These are phyloP conservation scores for Scedosporium aurantiacum DNA, from an alignment of 2,329 filamentous ascomycete species.

Conservation along the genomic window DNA sequence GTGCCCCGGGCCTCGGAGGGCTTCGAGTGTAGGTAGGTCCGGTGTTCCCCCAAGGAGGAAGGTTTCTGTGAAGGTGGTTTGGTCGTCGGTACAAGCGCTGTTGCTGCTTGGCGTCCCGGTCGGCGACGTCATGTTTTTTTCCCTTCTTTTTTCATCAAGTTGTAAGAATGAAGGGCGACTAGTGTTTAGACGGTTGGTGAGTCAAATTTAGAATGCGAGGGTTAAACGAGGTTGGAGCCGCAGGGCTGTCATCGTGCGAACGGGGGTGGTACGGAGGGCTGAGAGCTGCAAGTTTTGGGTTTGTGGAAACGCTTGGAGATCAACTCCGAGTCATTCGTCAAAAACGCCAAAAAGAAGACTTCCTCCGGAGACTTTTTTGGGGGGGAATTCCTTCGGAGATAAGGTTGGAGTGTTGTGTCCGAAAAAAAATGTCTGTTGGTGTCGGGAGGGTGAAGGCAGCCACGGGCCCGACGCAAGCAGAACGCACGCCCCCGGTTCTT, in stretches of 20 bases:
- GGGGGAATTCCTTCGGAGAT: no score
- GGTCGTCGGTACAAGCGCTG: neutral
- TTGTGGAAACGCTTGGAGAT: neutral
- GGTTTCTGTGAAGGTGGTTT: neutral
- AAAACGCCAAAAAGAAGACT: no score
- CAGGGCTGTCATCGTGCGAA: neutral
- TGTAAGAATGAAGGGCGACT: no score
- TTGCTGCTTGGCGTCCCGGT: neutral
- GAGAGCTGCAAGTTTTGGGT: neutral
- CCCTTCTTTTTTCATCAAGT: neutral
- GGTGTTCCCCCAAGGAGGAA: constrained; percentile 1
- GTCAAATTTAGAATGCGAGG: constrained; percentile 6
- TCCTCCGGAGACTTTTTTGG: no score
- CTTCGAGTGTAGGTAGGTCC: constrained; percentile 1
- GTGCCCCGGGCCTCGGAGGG: neutral
- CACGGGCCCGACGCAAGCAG: no score
- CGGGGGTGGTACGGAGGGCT: neutral
- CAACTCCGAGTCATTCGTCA: no score
- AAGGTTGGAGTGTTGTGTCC: no score
- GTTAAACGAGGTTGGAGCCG: neutral
- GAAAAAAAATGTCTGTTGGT: no score
- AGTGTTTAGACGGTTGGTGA: neutral
- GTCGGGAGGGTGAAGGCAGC: no score
- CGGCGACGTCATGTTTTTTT: neutral
- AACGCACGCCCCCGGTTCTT: no score